Evolutionary conservation across 257 asterid genomes (phyloP), one percentile per base, ranked within the genome.

Genomic region (Misopates orontium): DNA sequence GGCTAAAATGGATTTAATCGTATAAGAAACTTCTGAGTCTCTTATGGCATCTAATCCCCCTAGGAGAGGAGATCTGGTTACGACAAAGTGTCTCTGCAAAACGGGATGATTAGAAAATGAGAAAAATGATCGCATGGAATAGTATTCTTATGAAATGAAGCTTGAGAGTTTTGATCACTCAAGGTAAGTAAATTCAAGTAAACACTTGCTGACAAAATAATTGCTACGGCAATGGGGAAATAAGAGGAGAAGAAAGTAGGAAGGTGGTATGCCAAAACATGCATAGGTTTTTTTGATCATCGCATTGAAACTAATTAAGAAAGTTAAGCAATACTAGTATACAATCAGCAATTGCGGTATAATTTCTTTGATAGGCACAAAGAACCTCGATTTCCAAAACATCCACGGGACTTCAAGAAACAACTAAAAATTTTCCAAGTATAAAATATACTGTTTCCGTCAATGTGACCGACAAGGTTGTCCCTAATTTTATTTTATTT

Each of bases 71-170:
- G 99, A 90, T 78, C 73, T 83, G 67, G 88, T 84, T 10, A 88
- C 60, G 12, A 90, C 95, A 67, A 90, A 94, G 74, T 83, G 83
- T 72, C 99, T 84, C 99, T 94, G 84, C 72, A 65, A 69, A 41
- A 60, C 32, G 17, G 40, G 28, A 31, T 22, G 0, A 23, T 8
- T 63, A 14, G 15, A 19, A 48, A 47, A 50, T 74, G 40, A 49
- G 47, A 13, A 12, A 12, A 64, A 9, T 40, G 51, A 52, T 17
- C 16, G 20, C 20, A 21, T 48, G n/a, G n/a, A n/a, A n/a, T n/a
- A n/a, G n/a, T n/a, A n/a, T n/a, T n/a, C n/a, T n/a, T n/a, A n/a
- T n/a, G n/a, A n/a, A n/a, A n/a, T n/a, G 42, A 58, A 54, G 10
- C 22, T 20, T 42, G 11, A 50, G 54, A 39, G 51, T 31, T 10